Base-by-base conservation (phyloP, 768 basidiomycete genomes). In the Auriscalpium microsporum region DNA sequence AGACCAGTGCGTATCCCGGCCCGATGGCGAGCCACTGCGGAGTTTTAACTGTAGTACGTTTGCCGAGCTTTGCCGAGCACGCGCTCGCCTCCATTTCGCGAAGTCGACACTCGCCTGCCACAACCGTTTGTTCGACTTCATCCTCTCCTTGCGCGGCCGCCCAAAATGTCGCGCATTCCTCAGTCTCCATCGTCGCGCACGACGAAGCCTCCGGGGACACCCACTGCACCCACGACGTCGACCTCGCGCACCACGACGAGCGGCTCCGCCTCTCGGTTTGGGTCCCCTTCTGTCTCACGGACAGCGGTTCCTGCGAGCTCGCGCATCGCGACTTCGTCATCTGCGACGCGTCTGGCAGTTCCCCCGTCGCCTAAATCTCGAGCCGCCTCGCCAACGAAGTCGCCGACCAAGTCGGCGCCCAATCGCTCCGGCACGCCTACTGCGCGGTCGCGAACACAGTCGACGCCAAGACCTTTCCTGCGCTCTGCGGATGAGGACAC, bases 161-260 rank as follows among this genome's bases (percentile, higher is more conserved):
- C n/a, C n/a, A n/a, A n/a, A 47, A 76, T 76, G 75, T 75, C 75
- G 56, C 75, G 75, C 38, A 60, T 73, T 21, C 72, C 74, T n/a
- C 70, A 69, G 53, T 59, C 58, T n/a, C 59, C 70, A 8, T 58
- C 58, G 17, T 60, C 70, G 10, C 67, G 70, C 4, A 64, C 68
- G 48, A 62, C 72, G 0, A 58, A 62, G 47, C 72, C 62, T 50
- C 62, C 71, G 13, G 28, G 28, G 28, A 28, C 28, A 28, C 28
- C 28, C 4, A 2, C 28, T 4, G 34, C 53, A 11, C n/a, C 33
- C 10, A 17, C 28, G 13, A n/a, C 35, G 19, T 46, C 53, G 8
- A 46, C 35, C 34, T 46, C 53, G 16, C 53, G 53, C 14, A 21
- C 47, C 13, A 45, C 45, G 10, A 38, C 23, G 4, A 38, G 40